Percentiles rank a stretch among this genome's conserved stretches.
Conservation (phyloP, 495 filamentous ascomycete species). For the Hypoxylon intermedium region DNA sequence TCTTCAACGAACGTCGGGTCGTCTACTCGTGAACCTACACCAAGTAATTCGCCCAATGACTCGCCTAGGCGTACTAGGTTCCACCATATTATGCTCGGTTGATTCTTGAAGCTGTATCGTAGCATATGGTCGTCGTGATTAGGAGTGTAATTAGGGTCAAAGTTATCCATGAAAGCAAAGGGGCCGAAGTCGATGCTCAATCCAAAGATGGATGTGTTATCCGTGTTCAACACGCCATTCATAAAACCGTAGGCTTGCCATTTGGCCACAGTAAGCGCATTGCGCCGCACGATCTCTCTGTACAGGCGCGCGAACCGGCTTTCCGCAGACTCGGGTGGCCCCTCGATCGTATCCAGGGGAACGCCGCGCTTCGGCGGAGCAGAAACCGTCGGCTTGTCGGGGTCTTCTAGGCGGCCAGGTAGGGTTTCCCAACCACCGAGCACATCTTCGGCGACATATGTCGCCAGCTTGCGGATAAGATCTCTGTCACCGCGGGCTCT, state of each 20-base stretch:
- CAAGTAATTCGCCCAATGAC: conserved; percentile 86
- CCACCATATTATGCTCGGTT: conserved; percentile 98
- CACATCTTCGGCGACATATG: conserved; percentile 84
- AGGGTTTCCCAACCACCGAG: conserved; percentile 83
- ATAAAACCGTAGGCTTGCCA: conserved; percentile 99
- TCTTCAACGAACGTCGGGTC: conserved; percentile 69
- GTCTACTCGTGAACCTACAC: conserved; percentile 72
- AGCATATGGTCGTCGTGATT: conserved; percentile 93
- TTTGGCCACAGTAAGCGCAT: conserved; percentile 85
- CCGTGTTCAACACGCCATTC: conserved; percentile 92
- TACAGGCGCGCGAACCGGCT: conserved; percentile 89
- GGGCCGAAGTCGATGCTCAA: conserved; percentile 93
- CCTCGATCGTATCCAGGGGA: conserved; percentile 64
- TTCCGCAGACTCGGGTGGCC: conserved; percentile 68
- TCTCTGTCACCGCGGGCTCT: conserved; percentile 80
- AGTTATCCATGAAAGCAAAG: conserved; percentile 95
- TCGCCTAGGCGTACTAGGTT: conserved; percentile 93
- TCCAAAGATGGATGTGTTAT: conserved; percentile 92
- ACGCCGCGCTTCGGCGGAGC: conserved; percentile 57
- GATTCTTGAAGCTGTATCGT: conserved; percentile 90
- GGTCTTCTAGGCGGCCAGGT: conserved; percentile 63
- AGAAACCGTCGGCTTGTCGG: conserved; percentile 43
- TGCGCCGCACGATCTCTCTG: conserved; percentile 83
- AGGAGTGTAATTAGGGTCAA: conserved; percentile 92
- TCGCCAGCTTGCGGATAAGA: conserved; percentile 73